Evolutionary conservation across 371 early-diverging fungal genomes (phyloP).

Genomic region (Mucor saturninus): DNA sequence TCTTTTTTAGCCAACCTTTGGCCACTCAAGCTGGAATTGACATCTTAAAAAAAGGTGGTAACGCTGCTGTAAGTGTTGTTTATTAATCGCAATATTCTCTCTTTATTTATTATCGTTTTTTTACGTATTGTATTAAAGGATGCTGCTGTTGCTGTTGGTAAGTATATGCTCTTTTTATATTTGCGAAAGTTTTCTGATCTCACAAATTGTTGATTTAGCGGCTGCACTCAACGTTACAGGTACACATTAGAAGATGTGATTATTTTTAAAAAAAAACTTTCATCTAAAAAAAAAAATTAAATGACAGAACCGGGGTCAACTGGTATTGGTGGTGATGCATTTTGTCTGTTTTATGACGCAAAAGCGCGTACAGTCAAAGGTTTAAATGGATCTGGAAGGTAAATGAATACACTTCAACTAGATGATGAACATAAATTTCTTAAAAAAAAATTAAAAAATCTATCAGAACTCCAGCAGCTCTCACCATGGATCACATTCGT

Average conservation of each 20-base stretch:
- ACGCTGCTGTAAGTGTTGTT: conserved; percentile 75
- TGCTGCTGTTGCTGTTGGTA: conserved; percentile 79
- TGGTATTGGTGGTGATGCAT: conserved; percentile 94
- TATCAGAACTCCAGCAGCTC: conserved; percentile 61
- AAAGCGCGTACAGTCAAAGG: conserved; percentile 62
- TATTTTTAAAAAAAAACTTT: background rate
- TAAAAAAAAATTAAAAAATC: background rate
- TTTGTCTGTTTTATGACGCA: conserved; percentile 81
- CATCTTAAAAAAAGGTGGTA: conserved; percentile 86
- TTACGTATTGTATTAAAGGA: conserved; percentile 42
- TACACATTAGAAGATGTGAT: conserved; percentile 8
- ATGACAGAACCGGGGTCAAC: conserved; percentile 79
- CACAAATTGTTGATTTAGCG: conserved; percentile 33
- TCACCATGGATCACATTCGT: conserved; percentile 57
- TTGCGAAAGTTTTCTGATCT: conserved; percentile 6
- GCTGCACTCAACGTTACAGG: conserved; percentile 73
- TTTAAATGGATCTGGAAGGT: conserved; percentile 80
- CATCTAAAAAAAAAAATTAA: background rate
- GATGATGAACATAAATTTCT: background rate
- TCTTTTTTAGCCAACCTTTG: conserved; percentile 71
- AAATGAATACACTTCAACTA: background rate
- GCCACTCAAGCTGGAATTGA: conserved; percentile 80
- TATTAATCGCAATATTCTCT: no score
- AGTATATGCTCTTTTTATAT: background rate
- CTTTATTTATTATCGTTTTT: no score